Conservation (phyloP, 2,329 filamentous ascomycete species). For the Cytospora schulzeri region DNA sequence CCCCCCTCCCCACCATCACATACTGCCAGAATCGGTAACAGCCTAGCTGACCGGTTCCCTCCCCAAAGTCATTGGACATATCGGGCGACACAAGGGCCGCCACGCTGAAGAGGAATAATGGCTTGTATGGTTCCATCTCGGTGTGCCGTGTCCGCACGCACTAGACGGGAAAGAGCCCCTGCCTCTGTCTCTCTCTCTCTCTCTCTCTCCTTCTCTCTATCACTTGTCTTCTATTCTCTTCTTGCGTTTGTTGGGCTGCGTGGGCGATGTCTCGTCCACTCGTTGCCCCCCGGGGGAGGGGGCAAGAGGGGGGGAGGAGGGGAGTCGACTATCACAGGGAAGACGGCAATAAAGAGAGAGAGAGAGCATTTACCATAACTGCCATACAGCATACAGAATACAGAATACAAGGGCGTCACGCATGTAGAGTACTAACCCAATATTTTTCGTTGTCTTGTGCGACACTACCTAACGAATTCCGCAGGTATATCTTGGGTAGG, state of each 20-base stretch:
- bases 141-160: neutral
- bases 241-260: too few relatives aligned
- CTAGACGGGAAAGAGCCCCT: neutral
- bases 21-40: neutral
- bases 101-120: neutral
- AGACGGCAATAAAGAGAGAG: neutral
- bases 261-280: neutral
- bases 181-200: too few relatives aligned
- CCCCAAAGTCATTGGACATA: neutral
- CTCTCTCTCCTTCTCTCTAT: too few relatives aligned
- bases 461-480: too few relatives aligned
- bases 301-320: neutral
- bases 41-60: neutral
- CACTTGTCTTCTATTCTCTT: too few relatives aligned
- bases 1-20: neutral
- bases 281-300: neutral
- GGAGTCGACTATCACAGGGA: neutral
- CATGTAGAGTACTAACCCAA: too few relatives aligned
- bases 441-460: neutral
- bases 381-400: too few relatives aligned
- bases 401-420: too few relatives aligned
- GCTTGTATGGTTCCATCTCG: neutral
- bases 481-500: neutral
- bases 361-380: too few relatives aligned
- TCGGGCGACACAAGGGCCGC: conserved; percentile 2